Evolutionary conservation across 768 basidiomycete species (phyloP).

Genomic region (Tylopilus balloui): DNA sequence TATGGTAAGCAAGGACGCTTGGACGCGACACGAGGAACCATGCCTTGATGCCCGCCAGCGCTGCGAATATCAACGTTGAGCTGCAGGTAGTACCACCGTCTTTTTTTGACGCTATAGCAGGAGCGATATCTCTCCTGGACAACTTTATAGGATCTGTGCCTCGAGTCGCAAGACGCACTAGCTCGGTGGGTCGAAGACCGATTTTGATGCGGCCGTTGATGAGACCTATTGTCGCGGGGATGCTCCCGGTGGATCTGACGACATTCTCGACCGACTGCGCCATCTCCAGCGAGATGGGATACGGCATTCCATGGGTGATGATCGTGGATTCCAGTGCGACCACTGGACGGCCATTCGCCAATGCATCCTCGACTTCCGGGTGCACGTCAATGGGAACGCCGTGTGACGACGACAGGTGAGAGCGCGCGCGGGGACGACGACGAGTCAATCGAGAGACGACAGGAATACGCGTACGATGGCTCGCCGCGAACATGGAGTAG

Average conservation of each 20-base stretch:
- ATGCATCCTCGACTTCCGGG: constrained; percentile 81
- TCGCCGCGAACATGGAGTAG: constrained; percentile 15
- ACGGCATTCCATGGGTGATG: constrained; percentile 89
- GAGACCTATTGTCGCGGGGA: constrained; percentile 89
- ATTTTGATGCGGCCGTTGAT: constrained; percentile 82
- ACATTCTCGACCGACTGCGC: constrained; percentile 68
- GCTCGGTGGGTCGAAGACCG: constrained; percentile 61
- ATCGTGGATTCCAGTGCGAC: constrained; percentile 92
- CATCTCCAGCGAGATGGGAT: constrained; percentile 69
- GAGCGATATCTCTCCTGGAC: constrained; percentile 75
- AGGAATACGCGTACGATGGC: constrained; percentile 1
- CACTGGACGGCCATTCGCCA: constrained; percentile 58
- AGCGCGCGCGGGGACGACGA: constrained; percentile 2
- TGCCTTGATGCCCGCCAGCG: constrained; percentile 84
- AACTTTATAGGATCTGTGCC: constrained; percentile 52
- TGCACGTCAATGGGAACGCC: constrained; percentile 57
- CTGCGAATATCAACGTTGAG: constrained; percentile 68
- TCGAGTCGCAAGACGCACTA: constrained; percentile 63
- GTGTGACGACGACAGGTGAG: background rate
- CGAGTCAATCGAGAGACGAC: constrained; percentile 4
- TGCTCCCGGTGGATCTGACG: constrained; percentile 68
- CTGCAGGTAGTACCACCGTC: constrained; percentile 84
- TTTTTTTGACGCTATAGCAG: constrained; percentile 59
- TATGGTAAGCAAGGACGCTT: constrained; percentile 1
- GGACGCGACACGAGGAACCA: background rate